A percentile compares a stretch with the other conserved stretches of the same genome.
These are phyloP conservation scores for Saccharomycopsis schoenii DNA, from an alignment of 805 yeast species.

Conservation along the genomic window DNA sequence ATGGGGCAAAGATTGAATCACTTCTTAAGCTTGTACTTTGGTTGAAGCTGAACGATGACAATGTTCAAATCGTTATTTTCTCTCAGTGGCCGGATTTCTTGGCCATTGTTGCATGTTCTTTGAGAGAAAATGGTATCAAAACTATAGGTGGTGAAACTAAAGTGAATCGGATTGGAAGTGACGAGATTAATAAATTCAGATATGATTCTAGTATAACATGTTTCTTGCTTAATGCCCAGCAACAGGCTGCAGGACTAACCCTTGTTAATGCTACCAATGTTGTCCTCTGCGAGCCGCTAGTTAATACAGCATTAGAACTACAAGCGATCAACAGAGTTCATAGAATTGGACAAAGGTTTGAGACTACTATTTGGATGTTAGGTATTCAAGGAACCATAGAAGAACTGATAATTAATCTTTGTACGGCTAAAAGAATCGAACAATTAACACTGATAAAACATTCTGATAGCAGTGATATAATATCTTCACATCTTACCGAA, in stretches of 20 bases:
- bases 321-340: conserved; percentile 92
- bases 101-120: conserved; percentile 53
- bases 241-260: conserved; percentile 86
- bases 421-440: conserved; percentile 50
- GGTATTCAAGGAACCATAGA: conserved; percentile 78
- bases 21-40: conserved; percentile 64
- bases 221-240: conserved; percentile 71
- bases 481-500: conserved; percentile 5
- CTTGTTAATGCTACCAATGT: conserved; percentile 89
- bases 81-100: conserved; percentile 84
- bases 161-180: neutral
- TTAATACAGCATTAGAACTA: conserved; percentile 75
- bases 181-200: conserved; percentile 49
- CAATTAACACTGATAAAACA: conserved; percentile 26
- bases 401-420: conserved; percentile 67
- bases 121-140: conserved; percentile 46
- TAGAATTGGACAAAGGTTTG: conserved; percentile 76
- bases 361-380: conserved; percentile 90
- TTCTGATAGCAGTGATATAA: conserved; percentile 5
- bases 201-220: conserved; percentile 61
- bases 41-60: conserved; percentile 32
- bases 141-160: conserved; percentile 39
- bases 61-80: conserved; percentile 73
- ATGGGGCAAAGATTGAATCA: conserved; percentile 82
- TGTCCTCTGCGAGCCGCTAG: conserved; percentile 83